A percentile compares a stretch with the other conserved stretches of the same genome.
These are phyloP conservation scores for Pseudocercospora pini-densiflorae DNA, from an alignment of 2,329 filamentous ascomycete genomes.

Conservation along the genomic window DNA sequence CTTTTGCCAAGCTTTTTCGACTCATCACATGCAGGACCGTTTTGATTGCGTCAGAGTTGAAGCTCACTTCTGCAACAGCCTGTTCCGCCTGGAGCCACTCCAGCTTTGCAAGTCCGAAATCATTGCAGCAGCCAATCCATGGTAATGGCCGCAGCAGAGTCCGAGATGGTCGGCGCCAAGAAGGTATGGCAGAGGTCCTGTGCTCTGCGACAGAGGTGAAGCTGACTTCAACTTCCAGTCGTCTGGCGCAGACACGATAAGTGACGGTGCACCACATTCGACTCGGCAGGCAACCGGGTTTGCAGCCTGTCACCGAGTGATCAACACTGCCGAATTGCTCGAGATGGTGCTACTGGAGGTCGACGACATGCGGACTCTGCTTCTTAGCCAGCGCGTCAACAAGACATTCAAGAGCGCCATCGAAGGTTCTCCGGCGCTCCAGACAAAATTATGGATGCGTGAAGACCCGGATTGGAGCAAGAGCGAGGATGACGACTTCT, in stretches of 20 bases:
- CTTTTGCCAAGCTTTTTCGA: background rate
- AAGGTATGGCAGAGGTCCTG: too few relatives aligned
- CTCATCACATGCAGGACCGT: background rate
- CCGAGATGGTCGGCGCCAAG: too few relatives aligned
- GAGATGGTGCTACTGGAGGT: slow-evolving; percentile 4
- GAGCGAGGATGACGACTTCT: background rate
- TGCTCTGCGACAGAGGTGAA: too few relatives aligned
- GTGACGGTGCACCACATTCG: background rate
- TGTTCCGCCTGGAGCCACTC: too few relatives aligned
- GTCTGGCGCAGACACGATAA: too few relatives aligned
- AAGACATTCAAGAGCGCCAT: background rate
- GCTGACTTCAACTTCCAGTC: too few relatives aligned
- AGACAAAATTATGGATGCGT: background rate
- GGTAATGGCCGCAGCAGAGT: too few relatives aligned
- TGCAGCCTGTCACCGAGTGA: background rate
- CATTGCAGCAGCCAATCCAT: too few relatives aligned
- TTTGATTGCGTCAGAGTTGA: background rate
- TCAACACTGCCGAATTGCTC: slow-evolving; percentile 5
- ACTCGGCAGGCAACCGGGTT: background rate
- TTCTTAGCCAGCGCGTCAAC: slow-evolving; percentile 6
- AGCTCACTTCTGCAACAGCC: background rate
- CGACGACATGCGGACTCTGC: background rate
- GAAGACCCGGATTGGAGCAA: background rate
- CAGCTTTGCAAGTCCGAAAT: too few relatives aligned
- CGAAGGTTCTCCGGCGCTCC: background rate